Conservation (phyloP, 148 eudicot genomes). For the Rhododendron griersonianum region DNA sequence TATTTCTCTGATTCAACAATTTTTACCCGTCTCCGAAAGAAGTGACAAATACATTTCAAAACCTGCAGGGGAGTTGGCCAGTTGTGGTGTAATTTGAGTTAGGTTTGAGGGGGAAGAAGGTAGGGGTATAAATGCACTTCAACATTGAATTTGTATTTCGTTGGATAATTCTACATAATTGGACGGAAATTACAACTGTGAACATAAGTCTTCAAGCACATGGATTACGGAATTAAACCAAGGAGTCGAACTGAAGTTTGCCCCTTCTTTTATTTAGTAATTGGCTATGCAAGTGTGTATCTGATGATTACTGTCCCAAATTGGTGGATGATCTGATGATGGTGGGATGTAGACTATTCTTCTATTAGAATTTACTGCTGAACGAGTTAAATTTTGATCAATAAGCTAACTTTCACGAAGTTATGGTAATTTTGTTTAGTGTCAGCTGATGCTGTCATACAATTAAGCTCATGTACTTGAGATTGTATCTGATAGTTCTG, state of each 20-base stretch:
- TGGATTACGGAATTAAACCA: not conserved
- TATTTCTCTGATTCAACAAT: not conserved
- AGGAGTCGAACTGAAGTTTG: not conserved
- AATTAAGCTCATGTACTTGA: not conserved
- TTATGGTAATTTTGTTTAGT: not conserved
- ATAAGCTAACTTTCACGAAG: not conserved
- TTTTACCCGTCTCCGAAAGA: not conserved
- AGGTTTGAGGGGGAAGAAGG: not conserved
- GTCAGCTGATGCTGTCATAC: conserved; percentile 6
- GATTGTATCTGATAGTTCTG: not conserved
- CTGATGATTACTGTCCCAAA: not conserved
- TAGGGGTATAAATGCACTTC: not conserved
- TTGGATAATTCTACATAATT: not conserved
- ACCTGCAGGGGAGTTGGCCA: not conserved
- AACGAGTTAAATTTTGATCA: not conserved
- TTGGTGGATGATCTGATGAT: conserved; percentile 1
- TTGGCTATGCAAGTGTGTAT: not conserved
- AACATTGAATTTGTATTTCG: not conserved
- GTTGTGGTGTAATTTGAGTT: not conserved
- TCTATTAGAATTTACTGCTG: not conserved
- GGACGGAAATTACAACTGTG: not conserved
- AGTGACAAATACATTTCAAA: not conserved
- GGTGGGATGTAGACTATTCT: not conserved
- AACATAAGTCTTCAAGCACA: not conserved
- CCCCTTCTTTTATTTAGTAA: not conserved